Evolutionary conservation across 306 rosid genomes (phyloP).

Genomic region (Carpinus fangiana): DNA sequence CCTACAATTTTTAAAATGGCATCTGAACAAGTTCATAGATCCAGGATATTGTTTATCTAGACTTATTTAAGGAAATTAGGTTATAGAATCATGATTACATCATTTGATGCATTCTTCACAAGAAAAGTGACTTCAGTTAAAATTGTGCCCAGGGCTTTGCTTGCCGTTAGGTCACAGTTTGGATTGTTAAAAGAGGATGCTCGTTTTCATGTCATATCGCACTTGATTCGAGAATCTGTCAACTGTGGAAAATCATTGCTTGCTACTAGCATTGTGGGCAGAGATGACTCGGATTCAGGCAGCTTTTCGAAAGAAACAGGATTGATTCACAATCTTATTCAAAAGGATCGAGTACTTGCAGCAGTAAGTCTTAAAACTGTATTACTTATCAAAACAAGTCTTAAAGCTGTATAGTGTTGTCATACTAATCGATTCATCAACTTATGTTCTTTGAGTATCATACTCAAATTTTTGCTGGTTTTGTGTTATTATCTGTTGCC

Average conservation of each 20-base stretch:
- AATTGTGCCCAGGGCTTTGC: slow-evolving; percentile 77
- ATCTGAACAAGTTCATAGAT: slow-evolving; percentile 16
- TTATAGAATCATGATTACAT: neutral
- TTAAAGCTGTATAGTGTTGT: slow-evolving; percentile 17
- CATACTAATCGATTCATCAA: neutral
- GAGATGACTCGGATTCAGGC: slow-evolving; percentile 65
- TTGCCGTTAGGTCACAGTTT: slow-evolving; percentile 81
- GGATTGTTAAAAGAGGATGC: slow-evolving; percentile 83
- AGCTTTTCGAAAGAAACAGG: slow-evolving; percentile 61
- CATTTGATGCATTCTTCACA: slow-evolving; percentile 5
- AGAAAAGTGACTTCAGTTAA: slow-evolving; percentile 34
- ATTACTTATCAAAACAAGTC: slow-evolving; percentile 35
- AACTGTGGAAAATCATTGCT: slow-evolving; percentile 83
- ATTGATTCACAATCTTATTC: slow-evolving; percentile 77
- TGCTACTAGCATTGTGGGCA: slow-evolving; percentile 71
- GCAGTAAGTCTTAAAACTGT: slow-evolving; percentile 65
- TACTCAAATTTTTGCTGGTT: neutral
- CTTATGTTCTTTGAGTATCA: neutral
- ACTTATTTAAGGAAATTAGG: neutral
- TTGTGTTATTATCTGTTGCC: neutral
- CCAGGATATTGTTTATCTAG: slow-evolving; percentile 9
- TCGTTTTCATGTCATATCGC: slow-evolving; percentile 90
- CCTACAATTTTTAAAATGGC: slow-evolving; percentile 9
- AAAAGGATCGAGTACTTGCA: slow-evolving; percentile 84
- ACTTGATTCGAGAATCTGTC: slow-evolving; percentile 86